Evolutionary conservation across 805 yeast genomes (phyloP), one percentile per base, ranked within the genome.

Genomic region (Barnettozyma sucrosica): DNA sequence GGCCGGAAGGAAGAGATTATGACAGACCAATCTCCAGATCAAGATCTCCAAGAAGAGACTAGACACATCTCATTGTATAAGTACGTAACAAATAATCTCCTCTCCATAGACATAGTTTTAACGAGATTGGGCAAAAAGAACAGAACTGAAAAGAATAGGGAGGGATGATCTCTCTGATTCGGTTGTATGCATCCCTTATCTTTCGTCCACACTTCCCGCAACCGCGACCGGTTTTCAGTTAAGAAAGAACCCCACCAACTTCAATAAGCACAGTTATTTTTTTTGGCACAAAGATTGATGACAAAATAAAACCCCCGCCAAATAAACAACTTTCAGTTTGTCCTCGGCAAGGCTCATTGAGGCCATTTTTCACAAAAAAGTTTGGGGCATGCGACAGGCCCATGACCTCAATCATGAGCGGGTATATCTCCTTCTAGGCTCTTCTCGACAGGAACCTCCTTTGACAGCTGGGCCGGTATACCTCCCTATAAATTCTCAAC

Each of bases 21-120:
- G 58, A 52, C 36, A 57, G 62, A 54, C 51, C 48, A 21, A 45
- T 51, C 19, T 55, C 62, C 14, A 59, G 63, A 59, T 60, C 65
- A 14, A 61, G 65, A 59, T 58, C 63, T 19, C 66, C 66, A 52
- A 52, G 52, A 47, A 58, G 63, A 50, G 60, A 59, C 41, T 52
- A 46, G 40, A 18, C 5, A 9, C 32, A 28, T 28, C 32, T 28
- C 32, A 7, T 28, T 28, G 16, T 28, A 25, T 25, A 25, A 28
- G 13, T 28, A 28, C 32, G 32, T 11, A 28, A 28, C 32, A 28
- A 28, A n/a, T 16, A 9, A 13, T 28, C 16, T 11, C 3, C 14
- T 8, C 14, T 11, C 13, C 16, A 5, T 8, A 23, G 25, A 23
- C 8, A n/a, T n/a, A n/a, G n/a, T n/a, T n/a, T n/a, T n/a, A n/a